These are phyloP conservation scores for Lathyrus aphaca DNA, from an alignment of 306 rosid species.

Conservation along the genomic window DNA sequence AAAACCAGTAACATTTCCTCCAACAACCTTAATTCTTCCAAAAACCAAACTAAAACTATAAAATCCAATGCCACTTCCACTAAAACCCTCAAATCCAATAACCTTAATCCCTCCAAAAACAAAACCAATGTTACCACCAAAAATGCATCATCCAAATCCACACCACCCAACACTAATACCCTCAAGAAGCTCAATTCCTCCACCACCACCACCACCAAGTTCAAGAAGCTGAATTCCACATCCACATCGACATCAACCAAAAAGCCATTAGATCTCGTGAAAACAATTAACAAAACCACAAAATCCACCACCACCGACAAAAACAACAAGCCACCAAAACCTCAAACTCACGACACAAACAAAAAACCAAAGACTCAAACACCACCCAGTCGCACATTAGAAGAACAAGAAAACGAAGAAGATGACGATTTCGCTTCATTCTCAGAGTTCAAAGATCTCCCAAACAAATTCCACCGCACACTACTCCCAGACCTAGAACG, in stretches of 20 bases:
- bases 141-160: slow-evolving; percentile 30
- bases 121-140: slow-evolving; percentile 51
- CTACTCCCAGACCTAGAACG: slow-evolving; percentile 77
- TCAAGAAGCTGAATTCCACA: slow-evolving; percentile 62
- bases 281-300: slow-evolving; percentile 59
- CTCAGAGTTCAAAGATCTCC: slow-evolving; percentile 65
- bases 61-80: slow-evolving; percentile 39
- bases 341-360: slow-evolving; percentile 34
- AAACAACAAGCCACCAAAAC: slow-evolving; percentile 36
- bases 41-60: slow-evolving; percentile 43
- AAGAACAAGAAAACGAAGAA: slow-evolving; percentile 50
- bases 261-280: slow-evolving; percentile 57
- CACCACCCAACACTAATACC: slow-evolving; percentile 22
- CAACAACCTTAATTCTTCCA: slow-evolving; percentile 8
- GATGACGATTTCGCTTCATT: slow-evolving; percentile 64
- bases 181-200: slow-evolving; percentile 58
- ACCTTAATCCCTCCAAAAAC: slow-evolving; percentile 44
- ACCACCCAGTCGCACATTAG: slow-evolving; percentile 49
- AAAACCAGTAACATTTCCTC: slow-evolving; percentile 31
- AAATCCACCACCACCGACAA: slow-evolving; percentile 49
- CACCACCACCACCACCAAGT: slow-evolving; percentile 36
- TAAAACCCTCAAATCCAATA: slow-evolving; percentile 28
- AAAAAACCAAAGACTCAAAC: slow-evolving; percentile 51
- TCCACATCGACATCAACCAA: slow-evolving; percentile 58
- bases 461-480: slow-evolving; percentile 59